Conservation (phyloP, 176 grass and related monocot species). For the Carex parvula region DNA sequence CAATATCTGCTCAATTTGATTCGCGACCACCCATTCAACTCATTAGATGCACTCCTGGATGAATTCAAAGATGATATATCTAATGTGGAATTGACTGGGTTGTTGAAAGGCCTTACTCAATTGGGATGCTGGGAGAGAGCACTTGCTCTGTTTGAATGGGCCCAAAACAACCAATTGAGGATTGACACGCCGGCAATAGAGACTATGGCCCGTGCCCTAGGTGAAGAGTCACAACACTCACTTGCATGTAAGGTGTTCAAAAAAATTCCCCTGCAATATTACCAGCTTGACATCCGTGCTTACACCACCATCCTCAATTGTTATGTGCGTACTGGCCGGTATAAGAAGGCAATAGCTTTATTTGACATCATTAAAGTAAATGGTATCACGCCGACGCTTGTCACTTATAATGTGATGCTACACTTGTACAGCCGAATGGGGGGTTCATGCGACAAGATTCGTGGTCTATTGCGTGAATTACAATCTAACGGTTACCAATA, state of each 20-base stretch:
- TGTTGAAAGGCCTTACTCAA: conserved; percentile 52
- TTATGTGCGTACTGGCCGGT: conserved; percentile 49
- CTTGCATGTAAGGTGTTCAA: conserved; percentile 61
- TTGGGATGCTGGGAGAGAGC: conserved; percentile 63
- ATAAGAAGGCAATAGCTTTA: conserved; percentile 50
- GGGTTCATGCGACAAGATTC: conserved; percentile 62
- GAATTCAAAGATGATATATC: conserved; percentile 31
- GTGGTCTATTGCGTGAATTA: conserved; percentile 61
- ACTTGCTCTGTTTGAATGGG: conserved; percentile 62
- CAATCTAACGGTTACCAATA: conserved; percentile 29
- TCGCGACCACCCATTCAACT: conserved; percentile 16
- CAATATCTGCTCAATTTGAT: conserved; percentile 28
- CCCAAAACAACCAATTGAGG: conserved; percentile 23
- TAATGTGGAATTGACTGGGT: conserved; percentile 32
- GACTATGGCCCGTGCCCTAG: conserved; percentile 53
- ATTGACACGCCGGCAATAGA: conserved; percentile 47
- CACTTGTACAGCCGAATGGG: conserved; percentile 77
- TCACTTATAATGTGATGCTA: conserved; percentile 96
- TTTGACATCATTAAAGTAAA: conserved; percentile 50
- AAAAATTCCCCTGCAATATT: conserved; percentile 44
- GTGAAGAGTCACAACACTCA: conserved; percentile 36
- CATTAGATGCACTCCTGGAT: conserved; percentile 27
- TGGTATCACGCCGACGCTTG: conserved; percentile 55
- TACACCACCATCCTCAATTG: conserved; percentile 77
- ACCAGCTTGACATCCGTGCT: conserved; percentile 57